Conservation (phyloP, 106 monocot genomes). For the Agapanthus africanus region DNA sequence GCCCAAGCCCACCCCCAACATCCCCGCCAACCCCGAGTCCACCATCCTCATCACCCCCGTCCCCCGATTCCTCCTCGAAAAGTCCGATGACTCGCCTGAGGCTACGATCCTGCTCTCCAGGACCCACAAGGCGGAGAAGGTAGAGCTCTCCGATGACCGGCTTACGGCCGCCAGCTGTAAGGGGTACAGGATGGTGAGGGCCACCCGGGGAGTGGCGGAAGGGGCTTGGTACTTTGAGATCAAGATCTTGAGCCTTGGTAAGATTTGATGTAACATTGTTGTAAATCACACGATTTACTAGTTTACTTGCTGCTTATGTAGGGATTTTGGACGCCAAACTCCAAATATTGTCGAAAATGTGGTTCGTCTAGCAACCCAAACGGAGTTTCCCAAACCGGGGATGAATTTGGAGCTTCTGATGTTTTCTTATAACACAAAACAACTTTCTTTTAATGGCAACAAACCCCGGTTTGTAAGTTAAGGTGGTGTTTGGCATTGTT, state of each 20-base stretch:
- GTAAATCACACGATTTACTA: no score
- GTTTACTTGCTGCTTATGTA: no score
- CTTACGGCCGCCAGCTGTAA: conserved; percentile 75
- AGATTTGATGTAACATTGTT: no score
- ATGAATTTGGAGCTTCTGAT: no score
- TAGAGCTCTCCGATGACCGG: conserved; percentile 85
- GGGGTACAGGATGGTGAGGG: conserved; percentile 93
- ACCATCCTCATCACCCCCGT: conserved; percentile 68
- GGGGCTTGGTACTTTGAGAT: conserved; percentile 96
- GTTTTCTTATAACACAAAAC: no score
- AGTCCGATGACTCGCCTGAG: conserved; percentile 63
- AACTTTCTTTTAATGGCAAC: no score
- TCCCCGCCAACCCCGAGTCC: conserved; percentile 28
- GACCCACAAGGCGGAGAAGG: conserved; percentile 80
- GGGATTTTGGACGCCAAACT: no score
- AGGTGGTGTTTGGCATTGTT: no score
- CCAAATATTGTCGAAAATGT: no score
- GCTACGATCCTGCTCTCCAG: conserved; percentile 60
- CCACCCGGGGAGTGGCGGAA: conserved; percentile 70
- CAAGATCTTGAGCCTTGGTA: conserved; percentile 48
- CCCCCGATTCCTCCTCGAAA: conserved; percentile 58
- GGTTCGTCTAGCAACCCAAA: no score
- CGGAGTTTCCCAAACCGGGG: no score
- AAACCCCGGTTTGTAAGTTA: no score
- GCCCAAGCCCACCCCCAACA: conserved; percentile 19